Evolutionary conservation across 2,329 filamentous ascomycete species (phyloP), one percentile per base, ranked within the genome.

Genomic region (Tolypocladium cylindrosporum): DNA sequence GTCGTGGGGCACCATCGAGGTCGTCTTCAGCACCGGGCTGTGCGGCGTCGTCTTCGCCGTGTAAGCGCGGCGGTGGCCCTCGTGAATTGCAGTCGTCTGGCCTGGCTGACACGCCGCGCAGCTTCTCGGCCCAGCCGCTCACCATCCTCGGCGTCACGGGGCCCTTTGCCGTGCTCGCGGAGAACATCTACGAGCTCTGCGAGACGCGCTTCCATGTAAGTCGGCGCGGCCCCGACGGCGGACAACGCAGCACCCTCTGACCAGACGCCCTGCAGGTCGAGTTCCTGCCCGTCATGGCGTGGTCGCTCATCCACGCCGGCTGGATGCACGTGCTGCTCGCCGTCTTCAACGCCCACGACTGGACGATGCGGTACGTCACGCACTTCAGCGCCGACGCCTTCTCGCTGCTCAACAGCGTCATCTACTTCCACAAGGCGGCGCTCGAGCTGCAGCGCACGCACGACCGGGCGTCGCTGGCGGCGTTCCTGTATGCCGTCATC

Each of bases 331-430:
- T 80, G 62, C 69, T 87, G 3, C 74, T 88, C 14, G 84, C 84
- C 57, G 79, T 86, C 55, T 80, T 87, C 69, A 87, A 87, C 68
- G 84, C 84, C 4, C 84, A 87, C 65, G 84, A 87, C 68, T 87
- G 83, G 81, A 87, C 84, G 0, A 88, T 87, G 85, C 77, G 81
- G 63, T 87, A 87, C 68, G 85, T 88, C 54, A 88, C 85, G 2
- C 83, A 79, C 24, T 87, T 87, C 68, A 84, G 78, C 60, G 84
- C 81, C 50, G 85, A 87, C 66, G 85, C 87, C 57, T 87, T 87
- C 67, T 84, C 83, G 2, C 75, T 88, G 10, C 72, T 87, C 36
- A 87, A 87, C 69, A 85, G 82, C 63, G 79, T 87, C 59, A 87
- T 87, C 62, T 88, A 87, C 69, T 85, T 88, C 65, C 80, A 86